These are phyloP conservation scores for Hymenoscyphus infarciens DNA, from an alignment of 2,329 filamentous ascomycete genomes.

Conservation along the genomic window DNA sequence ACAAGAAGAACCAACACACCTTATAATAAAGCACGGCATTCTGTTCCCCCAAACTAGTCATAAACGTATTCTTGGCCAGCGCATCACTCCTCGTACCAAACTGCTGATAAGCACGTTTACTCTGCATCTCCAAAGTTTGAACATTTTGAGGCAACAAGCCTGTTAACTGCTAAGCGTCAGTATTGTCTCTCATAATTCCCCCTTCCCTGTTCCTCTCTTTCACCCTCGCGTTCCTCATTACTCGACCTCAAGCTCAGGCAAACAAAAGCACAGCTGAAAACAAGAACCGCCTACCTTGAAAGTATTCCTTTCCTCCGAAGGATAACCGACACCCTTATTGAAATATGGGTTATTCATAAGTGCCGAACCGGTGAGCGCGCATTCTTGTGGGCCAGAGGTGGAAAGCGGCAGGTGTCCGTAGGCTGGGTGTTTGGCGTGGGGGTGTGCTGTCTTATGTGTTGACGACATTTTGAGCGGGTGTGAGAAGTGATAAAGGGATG, in stretches of 20 bases:
- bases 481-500: neutral
- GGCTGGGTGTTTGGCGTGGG: conserved; percentile 34
- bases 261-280: no score
- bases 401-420: conserved; percentile 46
- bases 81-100: conserved; percentile 61
- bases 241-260: no score
- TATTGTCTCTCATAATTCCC: no score
- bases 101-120: conserved; percentile 74
- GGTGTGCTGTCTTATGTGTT: conserved; percentile 22
- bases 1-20: conserved; percentile 40
- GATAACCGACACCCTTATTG: conserved; percentile 83
- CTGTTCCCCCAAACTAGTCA: conserved; percentile 81
- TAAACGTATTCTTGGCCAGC: conserved; percentile 81
- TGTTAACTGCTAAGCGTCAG: conserved; percentile 43
- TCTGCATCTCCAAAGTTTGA: conserved; percentile 74
- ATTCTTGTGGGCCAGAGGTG: conserved; percentile 47
- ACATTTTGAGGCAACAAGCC: conserved; percentile 70
- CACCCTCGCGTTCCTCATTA: no score
- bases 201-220: no score
- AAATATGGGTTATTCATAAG: conserved; percentile 64
- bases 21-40: conserved; percentile 80
- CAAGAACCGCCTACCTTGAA: conserved; percentile 48
- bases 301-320: conserved; percentile 59
- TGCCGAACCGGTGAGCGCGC: conserved; percentile 47
- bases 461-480: neutral